Evolutionary conservation across 345 rosid genomes (phyloP).

Genomic region (Ricinus communis): DNA sequence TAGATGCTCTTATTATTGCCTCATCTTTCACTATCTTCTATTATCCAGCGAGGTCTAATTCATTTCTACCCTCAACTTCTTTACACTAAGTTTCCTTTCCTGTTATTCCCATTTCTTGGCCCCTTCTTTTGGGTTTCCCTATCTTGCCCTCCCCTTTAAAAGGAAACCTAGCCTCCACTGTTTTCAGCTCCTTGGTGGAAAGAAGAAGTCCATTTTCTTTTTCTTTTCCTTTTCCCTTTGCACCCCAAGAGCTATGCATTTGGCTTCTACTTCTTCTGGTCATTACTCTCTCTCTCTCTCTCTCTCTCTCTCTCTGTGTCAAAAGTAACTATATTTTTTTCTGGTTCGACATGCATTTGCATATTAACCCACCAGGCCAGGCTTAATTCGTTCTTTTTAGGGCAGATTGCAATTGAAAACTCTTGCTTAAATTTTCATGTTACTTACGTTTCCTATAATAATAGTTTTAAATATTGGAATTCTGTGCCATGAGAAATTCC

Average conservation of each 20-base stretch:
- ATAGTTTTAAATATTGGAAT: no score
- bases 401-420: no score
- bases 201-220: neutral
- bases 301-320: neutral
- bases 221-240: no score
- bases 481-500: no score
- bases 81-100: conserved; percentile 3
- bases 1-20: conserved; percentile 19
- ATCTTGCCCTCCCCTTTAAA: neutral
- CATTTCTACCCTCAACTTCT: neutral
- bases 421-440: no score
- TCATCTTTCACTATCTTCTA: conserved; percentile 32
- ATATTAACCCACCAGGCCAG: no score
- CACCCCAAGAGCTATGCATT: conserved; percentile 1
- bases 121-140: neutral
- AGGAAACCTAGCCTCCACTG: neutral
- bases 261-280: conserved; percentile 9
- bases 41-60: no score
- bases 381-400: no score
- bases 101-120: neutral
- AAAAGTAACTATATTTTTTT: neutral
- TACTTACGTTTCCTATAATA: no score
- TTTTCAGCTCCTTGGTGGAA: neutral
- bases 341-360: neutral
- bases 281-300: neutral